Conservation (phyloP, 176 grass and related monocot genomes). For the Tuctoria greenei region DNA sequence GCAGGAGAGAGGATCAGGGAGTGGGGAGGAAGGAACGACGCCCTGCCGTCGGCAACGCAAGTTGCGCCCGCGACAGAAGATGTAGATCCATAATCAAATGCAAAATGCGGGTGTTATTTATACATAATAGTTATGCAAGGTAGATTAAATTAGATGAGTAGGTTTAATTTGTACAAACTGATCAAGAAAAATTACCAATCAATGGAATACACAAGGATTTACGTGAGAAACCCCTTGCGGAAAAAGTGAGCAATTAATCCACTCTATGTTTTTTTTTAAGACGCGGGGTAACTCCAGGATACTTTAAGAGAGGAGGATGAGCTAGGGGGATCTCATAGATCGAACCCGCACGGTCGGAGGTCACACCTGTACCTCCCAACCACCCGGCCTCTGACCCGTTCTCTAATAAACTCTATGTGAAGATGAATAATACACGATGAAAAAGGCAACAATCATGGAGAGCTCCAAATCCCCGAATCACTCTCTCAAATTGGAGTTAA, state of each 20-base stretch:
- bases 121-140: background rate
- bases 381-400: no score
- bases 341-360: no score
- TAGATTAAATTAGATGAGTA: background rate
- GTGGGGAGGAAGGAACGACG: conserved; percentile 58
- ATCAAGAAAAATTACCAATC: background rate
- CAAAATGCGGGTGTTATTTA: conserved; percentile 1
- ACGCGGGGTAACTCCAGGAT: no score
- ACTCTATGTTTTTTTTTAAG: no score
- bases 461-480: no score
- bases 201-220: background rate
- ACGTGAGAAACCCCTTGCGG: background rate
- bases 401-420: no score
- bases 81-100: conserved; percentile 2
- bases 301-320: no score
- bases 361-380: no score
- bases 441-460: no score
- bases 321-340: no score
- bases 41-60: conserved; percentile 26
- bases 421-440: no score
- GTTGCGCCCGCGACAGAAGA: background rate
- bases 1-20: conserved; percentile 61
- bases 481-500: no score
- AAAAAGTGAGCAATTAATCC: background rate
- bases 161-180: conserved; percentile 36